phyloP scores from a whole-genome alignment of 495 filamentous ascomycete genomes.

The Hypoxylon perforatum region DNA sequence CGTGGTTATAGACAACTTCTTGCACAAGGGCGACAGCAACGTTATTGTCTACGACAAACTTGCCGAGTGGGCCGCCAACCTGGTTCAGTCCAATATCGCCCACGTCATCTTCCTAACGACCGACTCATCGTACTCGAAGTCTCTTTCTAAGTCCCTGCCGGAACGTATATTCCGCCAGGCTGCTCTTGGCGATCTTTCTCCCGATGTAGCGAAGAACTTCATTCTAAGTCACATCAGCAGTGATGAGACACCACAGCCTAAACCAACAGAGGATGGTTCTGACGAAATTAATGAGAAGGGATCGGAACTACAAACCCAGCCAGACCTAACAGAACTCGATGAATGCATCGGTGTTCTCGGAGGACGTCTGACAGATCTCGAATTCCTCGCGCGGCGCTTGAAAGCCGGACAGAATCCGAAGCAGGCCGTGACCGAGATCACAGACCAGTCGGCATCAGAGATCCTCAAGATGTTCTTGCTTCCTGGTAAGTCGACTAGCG shows the following conservation, averaged over 20 bases:
- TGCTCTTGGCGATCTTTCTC: slow-evolving; percentile 83
- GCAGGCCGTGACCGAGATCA: slow-evolving; percentile 88
- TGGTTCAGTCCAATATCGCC: slow-evolving; percentile 91
- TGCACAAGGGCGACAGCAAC: slow-evolving; percentile 79
- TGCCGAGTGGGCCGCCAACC: slow-evolving; percentile 87
- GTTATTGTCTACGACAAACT: slow-evolving; percentile 88
- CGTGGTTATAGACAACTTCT: slow-evolving; percentile 93
- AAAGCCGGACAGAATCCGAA: slow-evolving; percentile 87
- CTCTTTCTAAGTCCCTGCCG: slow-evolving; percentile 85
- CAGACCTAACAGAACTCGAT: slow-evolving; percentile 72
- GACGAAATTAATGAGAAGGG: slow-evolving; percentile 19
- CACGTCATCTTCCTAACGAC: slow-evolving; percentile 98
- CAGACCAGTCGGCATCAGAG: slow-evolving; percentile 85
- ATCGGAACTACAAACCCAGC: slow-evolving; percentile 55
- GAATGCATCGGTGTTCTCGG: slow-evolving; percentile 83
- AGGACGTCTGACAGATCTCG: slow-evolving; percentile 91
- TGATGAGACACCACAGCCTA: slow-evolving; percentile 29
- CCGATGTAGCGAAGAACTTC: slow-evolving; percentile 86
- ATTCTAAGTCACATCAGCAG: slow-evolving; percentile 80
- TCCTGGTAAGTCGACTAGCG: slow-evolving; percentile 47
- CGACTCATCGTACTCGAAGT: slow-evolving; percentile 89
- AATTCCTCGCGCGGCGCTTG: slow-evolving; percentile 90
- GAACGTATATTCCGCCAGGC: slow-evolving; percentile 91
- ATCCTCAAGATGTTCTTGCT: slow-evolving; percentile 94
- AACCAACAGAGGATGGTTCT: slow-evolving; percentile 24